Evolutionary conservation across 768 basidiomycete species (phyloP).

Genomic region (Amanita pallidorosea): DNA sequence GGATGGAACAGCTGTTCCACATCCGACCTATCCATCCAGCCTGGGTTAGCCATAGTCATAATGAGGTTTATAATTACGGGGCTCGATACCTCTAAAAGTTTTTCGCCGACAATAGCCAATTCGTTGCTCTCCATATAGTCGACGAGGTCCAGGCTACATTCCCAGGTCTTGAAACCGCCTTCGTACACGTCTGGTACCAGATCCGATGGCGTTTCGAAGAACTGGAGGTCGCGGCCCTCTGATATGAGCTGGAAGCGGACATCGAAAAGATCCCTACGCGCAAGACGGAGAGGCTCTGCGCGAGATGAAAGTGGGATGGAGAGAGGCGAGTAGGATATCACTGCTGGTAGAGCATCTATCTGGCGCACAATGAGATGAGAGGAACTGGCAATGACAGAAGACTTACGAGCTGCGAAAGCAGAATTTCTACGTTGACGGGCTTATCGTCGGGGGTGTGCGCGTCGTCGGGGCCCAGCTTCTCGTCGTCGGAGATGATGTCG

Average conservation of each 20-base stretch:
- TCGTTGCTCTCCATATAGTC: conserved; percentile 35
- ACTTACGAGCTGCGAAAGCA: conserved; percentile 24
- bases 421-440: not conserved
- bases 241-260: conserved; percentile 90
- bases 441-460: not conserved
- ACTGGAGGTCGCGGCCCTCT: conserved; percentile 39
- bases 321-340: conserved; percentile 76
- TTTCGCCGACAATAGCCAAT: conserved; percentile 27
- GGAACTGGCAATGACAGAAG: conserved; percentile 6
- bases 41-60: not conserved
- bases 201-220: conserved; percentile 79
- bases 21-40: conserved; percentile 58
- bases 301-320: conserved; percentile 32
- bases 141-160: conserved; percentile 85
- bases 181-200: conserved; percentile 90
- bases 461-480: not conserved
- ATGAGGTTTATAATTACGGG: not conserved
- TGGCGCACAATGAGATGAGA: conserved; percentile 20
- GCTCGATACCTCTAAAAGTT: conserved; percentile 60
- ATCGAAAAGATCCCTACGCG: conserved; percentile 87
- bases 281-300: conserved; percentile 28
- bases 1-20: conserved; percentile 85
- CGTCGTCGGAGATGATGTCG: not conserved
- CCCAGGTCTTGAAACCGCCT: conserved; percentile 97
- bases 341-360: conserved; percentile 58